Evolutionary conservation across 108 stramenopile species (phyloP).

Genomic region (Skeletonema grethae): DNA sequence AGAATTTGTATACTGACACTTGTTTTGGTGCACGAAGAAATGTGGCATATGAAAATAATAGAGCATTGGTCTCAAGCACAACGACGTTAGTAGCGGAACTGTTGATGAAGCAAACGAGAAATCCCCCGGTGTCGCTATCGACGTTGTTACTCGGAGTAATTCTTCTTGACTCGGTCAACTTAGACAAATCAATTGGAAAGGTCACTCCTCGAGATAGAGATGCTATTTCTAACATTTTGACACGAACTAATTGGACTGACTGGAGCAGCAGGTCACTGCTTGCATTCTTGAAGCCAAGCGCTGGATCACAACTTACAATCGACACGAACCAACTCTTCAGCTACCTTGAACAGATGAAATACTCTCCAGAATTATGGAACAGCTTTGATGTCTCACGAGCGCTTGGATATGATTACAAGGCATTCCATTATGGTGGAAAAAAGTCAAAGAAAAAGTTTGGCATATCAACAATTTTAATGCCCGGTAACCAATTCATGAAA

Average conservation of each 20-base stretch:
- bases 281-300: slow-evolving; percentile 12
- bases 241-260: slow-evolving; percentile 68
- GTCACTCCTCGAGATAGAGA: slow-evolving; percentile 67
- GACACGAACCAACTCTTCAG: slow-evolving; percentile 61
- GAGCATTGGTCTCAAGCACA: slow-evolving; percentile 62
- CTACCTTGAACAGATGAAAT: slow-evolving; percentile 65
- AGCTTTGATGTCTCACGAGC: slow-evolving; percentile 54
- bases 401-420: slow-evolving; percentile 75
- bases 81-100: slow-evolving; percentile 69
- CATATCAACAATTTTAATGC: slow-evolving; percentile 68
- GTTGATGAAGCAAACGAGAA: slow-evolving; percentile 11
- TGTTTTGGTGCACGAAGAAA: slow-evolving; percentile 49
- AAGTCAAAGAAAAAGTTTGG: slow-evolving; percentile 59
- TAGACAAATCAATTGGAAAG: slow-evolving; percentile 69
- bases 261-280: slow-evolving; percentile 38
- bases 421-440: slow-evolving; percentile 31
- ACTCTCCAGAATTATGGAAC: slow-evolving; percentile 72
- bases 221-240: slow-evolving; percentile 53
- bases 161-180: slow-evolving; percentile 81
- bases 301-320: background rate
- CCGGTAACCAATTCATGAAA: slow-evolving; percentile 42
- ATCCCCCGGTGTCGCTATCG: slow-evolving; percentile 42
- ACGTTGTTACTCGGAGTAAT: slow-evolving; percentile 77
- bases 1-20: slow-evolving; percentile 52
- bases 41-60: slow-evolving; percentile 62